A percentile compares a stretch with the other conserved stretches of the same genome.
phyloP scores from a whole-genome alignment of 2,329 filamentous ascomycete species.

The Canariomyces notabilis region DNA sequence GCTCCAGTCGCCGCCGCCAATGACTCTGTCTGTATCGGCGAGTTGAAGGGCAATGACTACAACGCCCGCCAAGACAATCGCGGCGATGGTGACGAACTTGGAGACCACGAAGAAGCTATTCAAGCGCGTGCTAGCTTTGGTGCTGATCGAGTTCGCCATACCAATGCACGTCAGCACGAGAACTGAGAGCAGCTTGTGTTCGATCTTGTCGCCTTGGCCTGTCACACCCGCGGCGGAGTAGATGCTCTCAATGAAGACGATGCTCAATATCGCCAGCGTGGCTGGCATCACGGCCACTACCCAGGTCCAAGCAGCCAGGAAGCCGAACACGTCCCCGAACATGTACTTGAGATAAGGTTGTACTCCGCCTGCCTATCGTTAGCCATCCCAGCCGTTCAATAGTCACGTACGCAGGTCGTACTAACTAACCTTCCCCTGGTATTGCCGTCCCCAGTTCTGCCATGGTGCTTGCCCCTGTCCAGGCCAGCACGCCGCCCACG shows the following conservation, averaged over 20 bases:
- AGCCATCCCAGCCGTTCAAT: not conserved
- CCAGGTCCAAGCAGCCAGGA: conserved; percentile 61
- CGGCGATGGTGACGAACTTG: conserved; percentile 47
- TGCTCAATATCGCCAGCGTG: conserved; percentile 58
- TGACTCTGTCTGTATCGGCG: conserved; percentile 31
- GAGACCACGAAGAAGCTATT: conserved; percentile 52
- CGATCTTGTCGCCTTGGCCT: conserved; percentile 37
- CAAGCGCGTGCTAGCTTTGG: conserved; percentile 48
- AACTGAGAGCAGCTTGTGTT: conserved; percentile 49
- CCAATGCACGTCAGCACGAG: conserved; percentile 43
- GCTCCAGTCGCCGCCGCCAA: conserved; percentile 48
- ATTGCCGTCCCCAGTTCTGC: conserved; percentile 60
- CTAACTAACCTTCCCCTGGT: conserved; percentile 48
- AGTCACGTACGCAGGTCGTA: not conserved
- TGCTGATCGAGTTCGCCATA: conserved; percentile 52
- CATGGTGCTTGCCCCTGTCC: conserved; percentile 59
- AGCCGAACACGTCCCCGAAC: conserved; percentile 57
- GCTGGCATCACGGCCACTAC: conserved; percentile 61
- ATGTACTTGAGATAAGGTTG: conserved; percentile 59
- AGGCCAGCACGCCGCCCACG: conserved; percentile 56
- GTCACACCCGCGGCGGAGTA: conserved; percentile 48
- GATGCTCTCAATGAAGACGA: conserved; percentile 58
- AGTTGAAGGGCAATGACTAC: conserved; percentile 41
- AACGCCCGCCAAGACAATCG: conserved; percentile 45
- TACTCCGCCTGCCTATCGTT: conserved; percentile 43